Base-by-base conservation (phyloP, 768 basidiomycete species). In the Chalciporus piperatus region DNA sequence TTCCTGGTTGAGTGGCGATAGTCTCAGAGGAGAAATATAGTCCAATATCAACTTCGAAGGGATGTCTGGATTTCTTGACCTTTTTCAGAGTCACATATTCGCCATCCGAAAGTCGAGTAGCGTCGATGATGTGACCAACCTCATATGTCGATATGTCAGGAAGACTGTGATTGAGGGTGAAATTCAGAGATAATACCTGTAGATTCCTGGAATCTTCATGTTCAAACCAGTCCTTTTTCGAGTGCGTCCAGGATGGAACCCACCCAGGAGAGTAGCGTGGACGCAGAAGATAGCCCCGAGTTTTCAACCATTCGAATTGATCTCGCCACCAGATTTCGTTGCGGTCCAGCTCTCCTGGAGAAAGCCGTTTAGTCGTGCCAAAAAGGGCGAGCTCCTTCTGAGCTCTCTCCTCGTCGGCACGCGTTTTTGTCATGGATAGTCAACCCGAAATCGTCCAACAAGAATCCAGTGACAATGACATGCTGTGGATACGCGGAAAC, bases 1-100 rank as follows among this genome's bases (percentile, higher is more conserved):
- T 78, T 13, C 23, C 51, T 1, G 51, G 47, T 6, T 49, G n/a
- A 1, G 45, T 37, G 1, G 22, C 7, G 7, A 56, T 33, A 0
- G 2, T 2, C 13, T 53, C 42, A 0, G 46, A 51, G 3, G 60
- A 57, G 50, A 59, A 64, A 32, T 59, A 63, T 55, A 66, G 38
- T 0, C 46, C 54, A 14, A 77, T 71, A 0, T 62, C 55, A 12
- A 63, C 50, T 45, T 75, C 72, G 4, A 59, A 38, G 4, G 66
- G 58, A 48, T 57, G 50, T 0, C 41, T 37, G 3, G 44, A 19
- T 19, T 47, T 52, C 0, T 55, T 10, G 0, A 67, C 44, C 19
- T 45, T 41, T 43, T 74, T 74, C 35, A 76, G 46, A 11, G 58
- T 43, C 6, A 76, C 69, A 6, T 30, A 52, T 10, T 44, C 45